phyloP scores from a whole-genome alignment of 2,329 filamentous ascomycete genomes.

The Pseudogymnoascus sp. region DNA sequence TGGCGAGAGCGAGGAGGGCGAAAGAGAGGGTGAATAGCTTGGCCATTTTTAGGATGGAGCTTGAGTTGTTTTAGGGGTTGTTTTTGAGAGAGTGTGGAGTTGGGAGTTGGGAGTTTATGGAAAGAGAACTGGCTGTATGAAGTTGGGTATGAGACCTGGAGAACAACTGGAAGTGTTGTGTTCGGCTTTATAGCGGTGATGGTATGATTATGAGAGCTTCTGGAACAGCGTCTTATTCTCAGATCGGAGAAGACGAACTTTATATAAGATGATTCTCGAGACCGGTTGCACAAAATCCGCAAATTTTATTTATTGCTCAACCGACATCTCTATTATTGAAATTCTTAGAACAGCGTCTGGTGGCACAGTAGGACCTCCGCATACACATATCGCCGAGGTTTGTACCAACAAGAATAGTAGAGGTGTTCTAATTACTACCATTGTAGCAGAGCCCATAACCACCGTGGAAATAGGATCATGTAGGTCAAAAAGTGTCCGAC shows the following conservation, averaged over 20 bases:
- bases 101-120: background rate
- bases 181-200: background rate
- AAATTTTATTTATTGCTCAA: background rate
- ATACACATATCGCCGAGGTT: background rate
- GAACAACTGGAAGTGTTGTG: background rate
- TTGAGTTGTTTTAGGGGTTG: background rate
- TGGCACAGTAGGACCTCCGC: background rate
- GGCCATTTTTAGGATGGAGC: background rate
- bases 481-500: background rate
- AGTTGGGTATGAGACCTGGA: background rate
- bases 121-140: background rate
- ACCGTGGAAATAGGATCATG: background rate
- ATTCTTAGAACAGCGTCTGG: background rate
- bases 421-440: background rate
- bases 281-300: background rate
- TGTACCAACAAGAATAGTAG: background rate
- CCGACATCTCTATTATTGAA: background rate
- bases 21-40: background rate
- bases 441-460: background rate
- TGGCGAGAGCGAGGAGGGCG: background rate
- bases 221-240: background rate
- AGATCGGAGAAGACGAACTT: background rate
- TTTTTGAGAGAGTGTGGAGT: background rate
- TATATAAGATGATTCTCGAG: background rate
- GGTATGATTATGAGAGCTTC: background rate